Conservation (phyloP, 116 monocot genomes). For the Zostera marina region DNA sequence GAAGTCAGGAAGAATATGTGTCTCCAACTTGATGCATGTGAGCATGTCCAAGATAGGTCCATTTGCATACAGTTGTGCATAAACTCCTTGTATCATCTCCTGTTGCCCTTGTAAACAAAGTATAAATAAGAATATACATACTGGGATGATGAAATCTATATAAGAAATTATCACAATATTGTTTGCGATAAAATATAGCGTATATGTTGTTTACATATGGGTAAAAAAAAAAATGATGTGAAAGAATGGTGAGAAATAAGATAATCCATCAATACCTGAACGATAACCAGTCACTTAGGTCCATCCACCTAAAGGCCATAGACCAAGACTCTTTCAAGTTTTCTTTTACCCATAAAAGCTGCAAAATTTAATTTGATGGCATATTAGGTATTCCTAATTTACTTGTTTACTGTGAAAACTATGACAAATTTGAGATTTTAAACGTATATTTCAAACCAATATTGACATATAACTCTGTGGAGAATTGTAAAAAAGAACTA, state of each 20-base stretch:
- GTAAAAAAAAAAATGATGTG: too few relatives aligned
- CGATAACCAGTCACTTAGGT: conserved; percentile 95
- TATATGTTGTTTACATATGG: too few relatives aligned
- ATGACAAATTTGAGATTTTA: too few relatives aligned
- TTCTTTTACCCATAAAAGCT: conserved; percentile 98
- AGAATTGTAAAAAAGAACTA: neutral
- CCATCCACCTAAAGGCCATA: conserved; percentile 94
- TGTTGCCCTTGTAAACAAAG: conserved; percentile 57
- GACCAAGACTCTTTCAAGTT: conserved; percentile 98
- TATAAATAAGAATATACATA: neutral
- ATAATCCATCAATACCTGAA: conserved; percentile 38
- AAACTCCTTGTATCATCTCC: conserved; percentile 95
- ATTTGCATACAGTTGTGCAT: conserved; percentile 94
- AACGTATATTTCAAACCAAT: too few relatives aligned
- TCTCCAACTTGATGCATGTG: conserved; percentile 55
- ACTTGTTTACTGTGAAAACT: too few relatives aligned
- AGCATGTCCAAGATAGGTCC: conserved; percentile 97
- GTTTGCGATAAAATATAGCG: neutral
- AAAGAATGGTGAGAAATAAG: neutral
- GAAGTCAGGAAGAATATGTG: conserved; percentile 92
- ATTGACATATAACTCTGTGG: neutral
- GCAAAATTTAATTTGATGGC: conserved; percentile 11
- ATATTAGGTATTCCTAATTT: neutral
- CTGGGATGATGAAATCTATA: neutral
- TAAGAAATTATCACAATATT: neutral